Evolutionary conservation across 441 rosid genomes (phyloP), one percentile per base, ranked within the genome.

Genomic region (Macaranga tanarius): DNA sequence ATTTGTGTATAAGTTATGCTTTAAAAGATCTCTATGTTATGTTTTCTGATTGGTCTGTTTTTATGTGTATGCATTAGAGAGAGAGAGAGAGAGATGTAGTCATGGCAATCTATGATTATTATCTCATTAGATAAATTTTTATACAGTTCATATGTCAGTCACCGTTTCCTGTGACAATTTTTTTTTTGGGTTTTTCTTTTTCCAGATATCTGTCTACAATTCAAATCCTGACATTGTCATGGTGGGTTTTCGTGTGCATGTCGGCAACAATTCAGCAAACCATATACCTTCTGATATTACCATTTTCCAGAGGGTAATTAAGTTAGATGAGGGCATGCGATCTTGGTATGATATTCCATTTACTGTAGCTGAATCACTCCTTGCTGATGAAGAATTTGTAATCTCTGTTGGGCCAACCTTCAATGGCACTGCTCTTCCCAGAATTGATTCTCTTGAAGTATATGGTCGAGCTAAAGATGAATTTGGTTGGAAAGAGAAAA

Each of bases 401-500:
- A 81, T 97, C 72, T 77, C 93, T 70, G 91, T 97, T 73, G 99
- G 99, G 71, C 88, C 98, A 54, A 88, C 98, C 60, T 84, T 90
- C 77, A 91, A 89, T 82, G 97, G 97, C 79, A 87, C 95, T 77
- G 82, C 90, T 71, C 74, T 88, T 50, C 96, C 99, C 51, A 90
- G 99, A 87, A 89, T 97, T 71, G 99, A 97, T 51, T 87, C 87
- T 11, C 99, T 97, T 80, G 99, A 97, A 87, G 95, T 95, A 52
- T 92, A 97, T 84, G 99, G 99, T 55, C 95, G 96, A 67, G 92
- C 96, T 78, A 97, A 97, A 86, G 99, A 97, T 86, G 99, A 97
- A 86, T 97, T 95, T 87, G 99, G 99, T 62, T 97, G 99, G 99
- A 97, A 97, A 83, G 99, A 97, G 82, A 95, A 95, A 79, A 90